Evolutionary conservation across 164 flowering plant genomes (phyloP), one percentile per base, ranked within the genome.

Genomic region (Vitis labrusca): DNA sequence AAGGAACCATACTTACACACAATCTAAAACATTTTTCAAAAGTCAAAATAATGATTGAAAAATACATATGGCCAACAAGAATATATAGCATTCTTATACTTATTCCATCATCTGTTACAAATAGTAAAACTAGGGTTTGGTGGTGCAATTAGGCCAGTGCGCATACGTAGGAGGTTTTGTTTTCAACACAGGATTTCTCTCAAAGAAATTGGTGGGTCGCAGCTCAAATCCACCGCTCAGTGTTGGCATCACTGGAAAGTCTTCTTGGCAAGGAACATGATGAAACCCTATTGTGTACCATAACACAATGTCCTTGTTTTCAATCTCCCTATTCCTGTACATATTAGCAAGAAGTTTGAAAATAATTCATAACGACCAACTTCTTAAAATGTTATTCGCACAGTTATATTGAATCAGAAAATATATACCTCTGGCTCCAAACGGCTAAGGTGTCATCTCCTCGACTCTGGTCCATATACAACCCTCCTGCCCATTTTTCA

Each of bases 231-330:
- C 85, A 8, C 71, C 71, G 6, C 65, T 68, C 16, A 85, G 81
- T 0, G 90, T 85, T 1, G 96, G 89, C 96, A 90, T 90, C 50
- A 87, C 72, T 0, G 97, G 94, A 54, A 76, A 91, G 58, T 91
- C 97, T 72, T 91, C 96, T 76, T 91, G 93, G 71, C 87, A 85
- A 0, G 97, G 97, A 44, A 86, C 63, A 67, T 91, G 97, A 70
- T 91, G 94, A 67, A 89, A 83, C 3, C 97, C 97, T 12, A 91
- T 49, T 2, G 89, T 84, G 73, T 91, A 85, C 94, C 97, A 91
- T 58, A 91, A 8, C 50, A 88, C 97, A 3, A 91, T 84, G 73
- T 91, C 97, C 71, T 80, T 80, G 78, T 88, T 78, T 73, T 87
- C 89, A 11, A 91, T 91, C 1, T 73, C 44, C 53, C 92, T 82